Conservation (phyloP, 2,329 filamentous ascomycete species). For the Alternaria incomplexa region DNA sequence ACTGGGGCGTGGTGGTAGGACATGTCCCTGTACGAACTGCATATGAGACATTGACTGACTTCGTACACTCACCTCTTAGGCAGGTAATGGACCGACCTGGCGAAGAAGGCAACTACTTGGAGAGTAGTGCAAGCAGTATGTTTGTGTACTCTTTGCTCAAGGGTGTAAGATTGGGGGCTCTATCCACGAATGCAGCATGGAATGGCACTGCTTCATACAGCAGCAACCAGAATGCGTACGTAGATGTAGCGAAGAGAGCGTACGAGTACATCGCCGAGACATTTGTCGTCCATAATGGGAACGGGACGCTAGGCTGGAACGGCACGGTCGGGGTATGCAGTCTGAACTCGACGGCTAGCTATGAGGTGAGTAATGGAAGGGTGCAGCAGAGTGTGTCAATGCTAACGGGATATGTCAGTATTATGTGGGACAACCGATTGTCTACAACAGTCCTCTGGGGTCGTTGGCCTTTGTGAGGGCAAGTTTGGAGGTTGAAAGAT, state of each 20-base stretch:
- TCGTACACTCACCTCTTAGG: too few relatives aligned
- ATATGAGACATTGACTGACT: too few relatives aligned
- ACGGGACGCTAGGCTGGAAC: slow-evolving; percentile 38
- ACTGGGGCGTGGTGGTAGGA: slow-evolving; percentile 64
- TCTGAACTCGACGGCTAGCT: slow-evolving; percentile 27
- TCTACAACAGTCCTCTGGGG: slow-evolving; percentile 27
- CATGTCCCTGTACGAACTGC: too few relatives aligned
- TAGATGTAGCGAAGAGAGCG: slow-evolving; percentile 19
- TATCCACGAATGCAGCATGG: not conserved
- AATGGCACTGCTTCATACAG: not conserved
- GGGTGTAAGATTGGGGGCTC: slow-evolving; percentile 51
- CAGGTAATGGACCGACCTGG: slow-evolving; percentile 60
- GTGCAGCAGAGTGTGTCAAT: not conserved
- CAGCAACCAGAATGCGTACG: not conserved
- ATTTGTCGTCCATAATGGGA: slow-evolving; percentile 25
- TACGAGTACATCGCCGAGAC: slow-evolving; percentile 39
- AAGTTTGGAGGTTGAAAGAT: slow-evolving; percentile 27
- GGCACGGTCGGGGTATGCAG: slow-evolving; percentile 40
- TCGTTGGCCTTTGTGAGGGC: slow-evolving; percentile 34
- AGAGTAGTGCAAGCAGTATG: slow-evolving; percentile 65
- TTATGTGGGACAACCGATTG: slow-evolving; percentile 50
- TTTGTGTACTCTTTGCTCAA: slow-evolving; percentile 62
- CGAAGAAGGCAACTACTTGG: slow-evolving; percentile 63
- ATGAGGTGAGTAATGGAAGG: slow-evolving; percentile 25
- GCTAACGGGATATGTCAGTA: slow-evolving; percentile 37